Evolutionary conservation across 2,329 filamentous ascomycete genomes (phyloP).

Genomic region (Phialophora chinensis): DNA sequence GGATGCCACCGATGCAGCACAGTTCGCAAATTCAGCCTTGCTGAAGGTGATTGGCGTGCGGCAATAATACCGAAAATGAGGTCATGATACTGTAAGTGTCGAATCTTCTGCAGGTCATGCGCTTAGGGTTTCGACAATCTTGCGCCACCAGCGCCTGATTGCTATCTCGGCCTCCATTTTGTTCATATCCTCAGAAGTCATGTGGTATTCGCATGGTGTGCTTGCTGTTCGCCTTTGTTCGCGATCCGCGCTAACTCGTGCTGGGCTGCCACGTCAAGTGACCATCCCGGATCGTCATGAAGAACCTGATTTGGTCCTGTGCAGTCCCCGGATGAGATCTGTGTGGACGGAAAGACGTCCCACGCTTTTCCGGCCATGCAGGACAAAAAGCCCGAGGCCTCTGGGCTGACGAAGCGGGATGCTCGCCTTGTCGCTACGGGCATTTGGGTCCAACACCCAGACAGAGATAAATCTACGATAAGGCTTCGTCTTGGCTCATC

Average conservation of each 20-base stretch:
- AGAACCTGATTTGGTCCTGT: not conserved
- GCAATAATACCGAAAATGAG: not conserved
- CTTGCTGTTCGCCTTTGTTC: not conserved
- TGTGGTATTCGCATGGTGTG: not conserved
- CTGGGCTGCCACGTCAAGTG: not conserved
- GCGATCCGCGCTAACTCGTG: not conserved
- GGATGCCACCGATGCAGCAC: not conserved
- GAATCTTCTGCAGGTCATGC: not conserved
- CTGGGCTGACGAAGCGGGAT: not conserved
- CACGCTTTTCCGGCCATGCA: not conserved
- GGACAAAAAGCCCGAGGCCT: not conserved
- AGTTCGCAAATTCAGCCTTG: not conserved
- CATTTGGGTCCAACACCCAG: not conserved
- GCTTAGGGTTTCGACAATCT: not conserved
- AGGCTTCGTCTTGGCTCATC: not conserved
- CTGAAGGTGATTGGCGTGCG: not conserved
- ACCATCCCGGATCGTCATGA: not conserved
- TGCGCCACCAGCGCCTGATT: not conserved
- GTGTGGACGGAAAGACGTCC: not conserved
- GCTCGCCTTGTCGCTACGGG: constrained; percentile 1
- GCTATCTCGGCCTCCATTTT: not conserved
- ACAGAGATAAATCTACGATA: not conserved
- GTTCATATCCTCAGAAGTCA: not conserved
- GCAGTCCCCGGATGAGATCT: not conserved
- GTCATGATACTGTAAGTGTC: not conserved